Conservation (phyloP, 257 asterid genomes). For the Solanum chiquidenum region DNA sequence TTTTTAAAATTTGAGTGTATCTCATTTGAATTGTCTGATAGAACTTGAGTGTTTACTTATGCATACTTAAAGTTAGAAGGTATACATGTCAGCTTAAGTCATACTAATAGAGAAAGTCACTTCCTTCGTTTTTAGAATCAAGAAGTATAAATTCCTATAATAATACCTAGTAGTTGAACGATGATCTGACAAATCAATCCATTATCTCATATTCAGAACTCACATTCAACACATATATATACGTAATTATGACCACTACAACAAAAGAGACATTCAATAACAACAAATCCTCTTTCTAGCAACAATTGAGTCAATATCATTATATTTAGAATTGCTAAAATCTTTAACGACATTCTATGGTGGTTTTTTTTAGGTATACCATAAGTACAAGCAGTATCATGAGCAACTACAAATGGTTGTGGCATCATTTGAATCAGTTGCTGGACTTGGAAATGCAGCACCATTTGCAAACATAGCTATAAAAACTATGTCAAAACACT, state of each 20-base stretch:
- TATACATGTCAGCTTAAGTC: fast-evolving
- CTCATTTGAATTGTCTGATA: neutral
- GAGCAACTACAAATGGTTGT: constrained; percentile 83
- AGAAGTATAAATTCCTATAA: neutral
- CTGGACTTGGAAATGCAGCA: constrained; percentile 82
- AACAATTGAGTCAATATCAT: fast-evolving
- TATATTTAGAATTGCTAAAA: neutral
- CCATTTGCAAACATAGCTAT: constrained; percentile 75
- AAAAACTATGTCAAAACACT: constrained; percentile 69
- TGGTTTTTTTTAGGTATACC: constrained; percentile 40
- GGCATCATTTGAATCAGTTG: constrained; percentile 77
- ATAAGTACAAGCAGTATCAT: constrained; percentile 80
- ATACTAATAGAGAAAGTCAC: no score
- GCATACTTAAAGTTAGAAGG: no score
- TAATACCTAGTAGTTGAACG: neutral
- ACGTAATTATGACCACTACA: neutral
- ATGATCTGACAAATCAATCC: neutral
- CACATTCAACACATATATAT: neutral
- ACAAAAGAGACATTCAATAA: neutral
- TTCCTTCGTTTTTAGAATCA: neutral
- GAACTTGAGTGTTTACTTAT: no score
- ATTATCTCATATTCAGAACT: neutral
- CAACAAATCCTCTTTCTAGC: neutral
- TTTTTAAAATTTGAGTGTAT: neutral
- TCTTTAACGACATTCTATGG: neutral